Evolutionary conservation across 305 asterid genomes (phyloP).

Genomic region (Andrographis paniculata): DNA sequence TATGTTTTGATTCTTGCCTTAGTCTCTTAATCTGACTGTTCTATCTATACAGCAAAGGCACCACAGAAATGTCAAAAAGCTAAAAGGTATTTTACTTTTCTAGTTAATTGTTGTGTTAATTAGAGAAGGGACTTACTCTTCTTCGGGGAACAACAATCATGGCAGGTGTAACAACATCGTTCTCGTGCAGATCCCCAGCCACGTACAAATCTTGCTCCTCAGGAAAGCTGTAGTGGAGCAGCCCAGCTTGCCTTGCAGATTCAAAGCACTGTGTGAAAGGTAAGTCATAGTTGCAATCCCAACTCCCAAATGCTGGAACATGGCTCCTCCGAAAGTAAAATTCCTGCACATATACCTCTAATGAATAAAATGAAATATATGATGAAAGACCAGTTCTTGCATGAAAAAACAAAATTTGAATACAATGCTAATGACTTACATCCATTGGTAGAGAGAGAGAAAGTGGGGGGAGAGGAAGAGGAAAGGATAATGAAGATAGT

Average conservation of each 20-base stretch:
- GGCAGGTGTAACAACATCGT: slow-evolving; percentile 60
- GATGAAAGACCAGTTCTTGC: too few species aligned
- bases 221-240: slow-evolving; percentile 45
- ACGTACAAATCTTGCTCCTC: slow-evolving; percentile 73
- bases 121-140: slow-evolving; percentile 25
- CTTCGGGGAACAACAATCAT: slow-evolving; percentile 84
- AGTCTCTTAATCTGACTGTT: too few species aligned
- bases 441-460: slow-evolving; percentile 20
- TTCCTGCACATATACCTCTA: slow-evolving; percentile 30
- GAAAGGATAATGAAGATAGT: not conserved
- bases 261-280: slow-evolving; percentile 86
- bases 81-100: too few species aligned
- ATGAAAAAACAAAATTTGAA: too few species aligned
- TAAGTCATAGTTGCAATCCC: slow-evolving; percentile 69
- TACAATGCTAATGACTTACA: slow-evolving; percentile 15
- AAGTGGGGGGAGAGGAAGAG: not conserved
- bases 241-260: slow-evolving; percentile 47
- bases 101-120: not conserved
- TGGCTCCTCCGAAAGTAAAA: slow-evolving; percentile 56
- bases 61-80: too few species aligned
- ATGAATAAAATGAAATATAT: too few species aligned
- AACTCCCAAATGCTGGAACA: slow-evolving; percentile 88
- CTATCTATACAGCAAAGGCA: too few species aligned
- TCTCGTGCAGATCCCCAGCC: slow-evolving; percentile 73
- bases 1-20: too few species aligned